These are phyloP conservation scores for Viola odorata DNA, from an alignment of 345 rosid genomes.

Conservation along the genomic window DNA sequence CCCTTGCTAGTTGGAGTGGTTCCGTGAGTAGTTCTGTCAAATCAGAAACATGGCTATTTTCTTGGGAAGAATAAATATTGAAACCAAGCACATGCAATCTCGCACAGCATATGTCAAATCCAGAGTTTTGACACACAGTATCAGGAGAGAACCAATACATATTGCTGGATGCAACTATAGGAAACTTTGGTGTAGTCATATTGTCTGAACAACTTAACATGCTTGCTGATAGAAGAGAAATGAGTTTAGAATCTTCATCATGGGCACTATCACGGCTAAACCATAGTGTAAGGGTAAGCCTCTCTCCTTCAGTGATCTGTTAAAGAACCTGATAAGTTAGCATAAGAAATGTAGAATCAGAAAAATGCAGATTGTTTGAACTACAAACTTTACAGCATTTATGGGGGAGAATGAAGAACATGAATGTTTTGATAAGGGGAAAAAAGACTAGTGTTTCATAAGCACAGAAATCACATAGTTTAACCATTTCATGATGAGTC, in stretches of 20 bases:
- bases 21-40: slow-evolving; percentile 37
- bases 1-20: slow-evolving; percentile 54
- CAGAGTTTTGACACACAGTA: slow-evolving; percentile 35
- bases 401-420: no score
- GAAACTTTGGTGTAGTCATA: slow-evolving; percentile 24
- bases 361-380: neutral
- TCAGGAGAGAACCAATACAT: slow-evolving; percentile 75
- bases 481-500: no score
- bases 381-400: no score
- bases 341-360: neutral
- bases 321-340: slow-evolving; percentile 13
- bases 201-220: slow-evolving; percentile 8
- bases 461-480: no score
- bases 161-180: slow-evolving; percentile 59
- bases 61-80: slow-evolving; percentile 38
- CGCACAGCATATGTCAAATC: slow-evolving; percentile 65
- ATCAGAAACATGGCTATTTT: slow-evolving; percentile 20
- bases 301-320: slow-evolving; percentile 76
- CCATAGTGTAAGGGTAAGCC: slow-evolving; percentile 85
- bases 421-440: no score
- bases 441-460: no score
- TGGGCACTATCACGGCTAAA: slow-evolving; percentile 77
- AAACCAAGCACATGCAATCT: slow-evolving; percentile 65
- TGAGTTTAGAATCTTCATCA: slow-evolving; percentile 76
- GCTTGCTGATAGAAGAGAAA: slow-evolving; percentile 50